Conservation (phyloP, 2,329 filamentous ascomycete genomes). For the Stemphylium lycopersici region DNA sequence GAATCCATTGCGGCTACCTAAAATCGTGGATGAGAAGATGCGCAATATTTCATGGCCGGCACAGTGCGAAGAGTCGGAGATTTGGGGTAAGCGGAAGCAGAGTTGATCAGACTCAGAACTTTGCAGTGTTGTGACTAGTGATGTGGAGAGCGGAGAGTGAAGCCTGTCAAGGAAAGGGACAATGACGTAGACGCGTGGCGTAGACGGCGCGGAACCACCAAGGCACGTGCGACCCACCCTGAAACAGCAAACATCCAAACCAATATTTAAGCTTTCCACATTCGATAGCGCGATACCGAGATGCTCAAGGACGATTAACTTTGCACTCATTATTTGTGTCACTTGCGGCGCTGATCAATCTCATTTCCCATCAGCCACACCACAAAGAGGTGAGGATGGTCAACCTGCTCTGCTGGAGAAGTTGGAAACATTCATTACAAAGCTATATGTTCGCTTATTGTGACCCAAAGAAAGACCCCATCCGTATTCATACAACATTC, state of each 20-base stretch:
- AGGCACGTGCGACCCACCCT: conserved; percentile 10
- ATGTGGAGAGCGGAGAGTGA: conserved; percentile 5
- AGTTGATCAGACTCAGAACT: not conserved
- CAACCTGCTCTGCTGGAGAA: not conserved
- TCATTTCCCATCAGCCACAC: too few species aligned
- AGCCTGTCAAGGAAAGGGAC: conserved; percentile 6
- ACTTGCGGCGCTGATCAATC: too few species aligned
- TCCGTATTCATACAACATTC: conserved; percentile 9
- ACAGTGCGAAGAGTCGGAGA: not conserved
- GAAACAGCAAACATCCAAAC: conserved; percentile 1
- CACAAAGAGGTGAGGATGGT: too few species aligned
- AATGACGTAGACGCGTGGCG: conserved; percentile 23
- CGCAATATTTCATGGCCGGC: conserved; percentile 8
- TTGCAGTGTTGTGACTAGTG: conserved; percentile 10
- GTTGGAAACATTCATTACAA: conserved; percentile 4
- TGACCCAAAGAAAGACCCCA: not conserved
- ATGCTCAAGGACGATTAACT: not conserved
- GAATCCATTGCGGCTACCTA: conserved; percentile 22
- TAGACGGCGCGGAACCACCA: conserved; percentile 5
- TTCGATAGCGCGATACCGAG: not conserved
- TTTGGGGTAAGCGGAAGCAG: not conserved
- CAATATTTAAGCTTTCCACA: not conserved
- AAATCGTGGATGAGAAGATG: not conserved
- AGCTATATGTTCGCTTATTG: not conserved
- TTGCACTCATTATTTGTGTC: not conserved